phyloP scores from a whole-genome alignment of 805 yeast species.

The Candida patagonica region DNA sequence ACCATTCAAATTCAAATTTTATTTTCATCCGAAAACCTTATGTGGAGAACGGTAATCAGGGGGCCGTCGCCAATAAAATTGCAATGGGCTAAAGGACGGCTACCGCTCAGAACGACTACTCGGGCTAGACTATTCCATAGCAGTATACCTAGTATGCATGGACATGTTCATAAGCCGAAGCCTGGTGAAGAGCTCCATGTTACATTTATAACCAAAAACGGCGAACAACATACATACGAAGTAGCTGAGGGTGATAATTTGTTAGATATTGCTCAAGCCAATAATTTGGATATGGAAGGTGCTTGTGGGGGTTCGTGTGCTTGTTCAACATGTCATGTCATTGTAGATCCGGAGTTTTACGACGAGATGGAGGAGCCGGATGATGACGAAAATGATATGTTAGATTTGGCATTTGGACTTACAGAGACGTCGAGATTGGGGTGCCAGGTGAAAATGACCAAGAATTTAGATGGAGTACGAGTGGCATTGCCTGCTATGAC shows the following conservation, averaged over 20 bases:
- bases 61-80: too few relatives aligned
- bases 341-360: conserved; percentile 90
- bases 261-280: conserved; percentile 89
- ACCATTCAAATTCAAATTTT: too few relatives aligned
- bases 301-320: conserved; percentile 99
- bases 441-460: conserved; percentile 84
- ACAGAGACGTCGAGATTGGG: conserved; percentile 96
- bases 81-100: too few relatives aligned
- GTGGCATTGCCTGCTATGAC: conserved; percentile 98
- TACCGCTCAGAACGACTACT: too few relatives aligned
- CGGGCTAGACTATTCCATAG: too few relatives aligned
- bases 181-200: conserved; percentile 87
- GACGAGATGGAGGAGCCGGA: conserved; percentile 90
- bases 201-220: conserved; percentile 89
- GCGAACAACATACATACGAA: conserved; percentile 69
- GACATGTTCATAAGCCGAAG: conserved; percentile 82
- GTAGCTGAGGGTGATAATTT: conserved; percentile 89
- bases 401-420: conserved; percentile 92
- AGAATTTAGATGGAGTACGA: conserved; percentile 84
- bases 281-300: conserved; percentile 88
- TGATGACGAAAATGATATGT: conserved; percentile 97
- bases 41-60: too few relatives aligned
- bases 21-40: too few relatives aligned
- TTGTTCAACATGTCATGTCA: conserved; percentile 94
- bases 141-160: conserved; percentile 39